These are phyloP conservation scores for Cordyceps javanica DNA, from an alignment of 2,329 filamentous ascomycete genomes.

Conservation along the genomic window DNA sequence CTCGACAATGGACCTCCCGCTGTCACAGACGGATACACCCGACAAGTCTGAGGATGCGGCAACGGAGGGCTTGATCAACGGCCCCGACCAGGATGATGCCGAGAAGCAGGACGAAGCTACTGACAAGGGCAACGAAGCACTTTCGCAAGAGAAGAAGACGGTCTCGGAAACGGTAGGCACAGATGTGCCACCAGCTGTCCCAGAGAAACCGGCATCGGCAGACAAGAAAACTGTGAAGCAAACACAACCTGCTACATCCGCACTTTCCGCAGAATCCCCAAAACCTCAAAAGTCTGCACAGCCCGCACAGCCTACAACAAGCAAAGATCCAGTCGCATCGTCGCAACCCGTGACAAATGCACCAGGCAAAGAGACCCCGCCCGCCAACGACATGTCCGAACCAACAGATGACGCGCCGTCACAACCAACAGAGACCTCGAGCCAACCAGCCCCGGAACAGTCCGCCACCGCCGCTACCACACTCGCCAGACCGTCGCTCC, in stretches of 20 bases:
- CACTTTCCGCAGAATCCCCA: too few relatives aligned
- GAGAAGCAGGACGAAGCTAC: neutral
- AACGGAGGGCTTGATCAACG: neutral
- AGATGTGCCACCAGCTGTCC: neutral
- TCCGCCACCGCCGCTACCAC: conserved; percentile 17
- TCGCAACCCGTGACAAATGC: neutral
- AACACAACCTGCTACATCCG: neutral
- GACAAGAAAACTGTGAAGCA: neutral
- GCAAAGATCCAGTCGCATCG: neutral
- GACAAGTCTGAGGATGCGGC: neutral
- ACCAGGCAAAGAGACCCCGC: neutral
- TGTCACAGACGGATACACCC: neutral
- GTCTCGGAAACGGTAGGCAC: neutral
- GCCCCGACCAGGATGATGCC: neutral
- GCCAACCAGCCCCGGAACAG: neutral
- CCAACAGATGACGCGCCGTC: neutral
- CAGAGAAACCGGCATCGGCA: neutral
- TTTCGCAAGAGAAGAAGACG: neutral
- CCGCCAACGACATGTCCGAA: neutral
- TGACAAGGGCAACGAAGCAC: neutral
- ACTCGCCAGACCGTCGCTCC: conserved; percentile 23
- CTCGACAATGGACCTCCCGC: conserved; percentile 44
- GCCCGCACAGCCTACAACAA: neutral
- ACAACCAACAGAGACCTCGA: neutral
- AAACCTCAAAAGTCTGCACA: too few relatives aligned